A percentile compares a stretch with the other conserved stretches of the same genome.
These are phyloP conservation scores for Heliamphora pulchella DNA, from an alignment of 179 eudicot genomes.

Conservation along the genomic window DNA sequence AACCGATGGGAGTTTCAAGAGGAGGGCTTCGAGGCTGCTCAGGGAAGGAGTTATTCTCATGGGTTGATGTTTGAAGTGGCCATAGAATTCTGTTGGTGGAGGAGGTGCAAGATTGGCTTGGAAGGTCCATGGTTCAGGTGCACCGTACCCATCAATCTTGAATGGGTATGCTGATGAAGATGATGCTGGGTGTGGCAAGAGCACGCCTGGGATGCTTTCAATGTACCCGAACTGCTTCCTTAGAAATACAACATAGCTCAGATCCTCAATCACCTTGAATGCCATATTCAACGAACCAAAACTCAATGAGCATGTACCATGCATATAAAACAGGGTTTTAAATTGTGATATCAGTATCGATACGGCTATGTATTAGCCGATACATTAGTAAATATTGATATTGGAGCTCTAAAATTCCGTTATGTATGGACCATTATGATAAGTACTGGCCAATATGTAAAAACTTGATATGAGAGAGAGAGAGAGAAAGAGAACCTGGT, in stretches of 20 bases:
- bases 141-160: constrained; percentile 19
- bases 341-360: no score
- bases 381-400: no score
- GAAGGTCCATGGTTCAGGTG: constrained; percentile 26
- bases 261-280: constrained; percentile 50
- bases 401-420: no score
- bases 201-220: constrained; percentile 65
- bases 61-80: constrained; percentile 22
- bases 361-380: no score
- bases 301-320: not conserved
- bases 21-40: constrained; percentile 63
- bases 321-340: no score
- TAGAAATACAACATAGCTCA: constrained; percentile 43
- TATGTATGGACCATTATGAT: no score
- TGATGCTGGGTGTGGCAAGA: constrained; percentile 38
- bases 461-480: not conserved
- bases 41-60: constrained; percentile 46
- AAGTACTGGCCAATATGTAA: no score
- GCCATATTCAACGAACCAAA: not conserved
- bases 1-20: constrained; percentile 48
- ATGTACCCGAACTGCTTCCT: constrained; percentile 54
- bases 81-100: constrained; percentile 12
- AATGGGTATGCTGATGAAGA: constrained; percentile 39
- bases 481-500: constrained; percentile 40
- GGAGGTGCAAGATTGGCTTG: constrained; percentile 11